These are phyloP conservation scores for Pseudotsuga menziesii DNA, from an alignment of 75 land plant genomes.

Conservation along the genomic window DNA sequence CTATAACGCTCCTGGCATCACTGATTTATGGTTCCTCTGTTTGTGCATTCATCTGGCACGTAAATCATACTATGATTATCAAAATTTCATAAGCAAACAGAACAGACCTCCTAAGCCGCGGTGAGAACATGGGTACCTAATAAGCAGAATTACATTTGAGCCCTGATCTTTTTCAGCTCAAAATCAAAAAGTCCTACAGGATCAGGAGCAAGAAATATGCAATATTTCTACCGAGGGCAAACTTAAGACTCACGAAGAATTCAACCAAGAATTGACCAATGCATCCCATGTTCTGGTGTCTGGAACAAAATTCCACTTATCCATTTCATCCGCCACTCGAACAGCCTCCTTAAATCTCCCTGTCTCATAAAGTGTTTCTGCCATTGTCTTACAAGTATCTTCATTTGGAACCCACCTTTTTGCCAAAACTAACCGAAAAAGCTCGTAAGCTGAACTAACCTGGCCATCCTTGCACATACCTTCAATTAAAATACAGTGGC, in stretches of 20 bases:
- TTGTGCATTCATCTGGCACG: no score
- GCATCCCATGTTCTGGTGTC: not conserved
- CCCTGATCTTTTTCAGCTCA: not conserved
- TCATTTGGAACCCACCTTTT: slow-evolving; percentile 9
- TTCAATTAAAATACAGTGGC: slow-evolving; percentile 9
- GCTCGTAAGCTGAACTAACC: slow-evolving; percentile 4
- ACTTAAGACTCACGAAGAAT: not conserved
- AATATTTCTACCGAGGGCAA: not conserved
- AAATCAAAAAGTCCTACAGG: not conserved
- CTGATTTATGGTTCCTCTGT: no score
- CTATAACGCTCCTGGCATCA: no score
- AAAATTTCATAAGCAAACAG: not conserved
- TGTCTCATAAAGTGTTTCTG: not conserved
- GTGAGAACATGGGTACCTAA: not conserved
- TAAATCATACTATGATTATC: no score
- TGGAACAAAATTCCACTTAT: slow-evolving; percentile 4
- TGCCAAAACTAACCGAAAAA: not conserved
- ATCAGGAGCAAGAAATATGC: not conserved
- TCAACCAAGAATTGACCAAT: slow-evolving; percentile 7
- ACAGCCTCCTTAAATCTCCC: slow-evolving; percentile 9
- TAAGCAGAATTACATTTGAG: not conserved
- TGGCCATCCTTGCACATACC: slow-evolving; percentile 7
- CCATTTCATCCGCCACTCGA: slow-evolving; percentile 2
- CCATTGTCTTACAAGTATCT: not conserved
- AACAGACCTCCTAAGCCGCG: not conserved